These are phyloP conservation scores for Aspergillus indologenus DNA, from an alignment of 495 filamentous ascomycete species.

Conservation along the genomic window DNA sequence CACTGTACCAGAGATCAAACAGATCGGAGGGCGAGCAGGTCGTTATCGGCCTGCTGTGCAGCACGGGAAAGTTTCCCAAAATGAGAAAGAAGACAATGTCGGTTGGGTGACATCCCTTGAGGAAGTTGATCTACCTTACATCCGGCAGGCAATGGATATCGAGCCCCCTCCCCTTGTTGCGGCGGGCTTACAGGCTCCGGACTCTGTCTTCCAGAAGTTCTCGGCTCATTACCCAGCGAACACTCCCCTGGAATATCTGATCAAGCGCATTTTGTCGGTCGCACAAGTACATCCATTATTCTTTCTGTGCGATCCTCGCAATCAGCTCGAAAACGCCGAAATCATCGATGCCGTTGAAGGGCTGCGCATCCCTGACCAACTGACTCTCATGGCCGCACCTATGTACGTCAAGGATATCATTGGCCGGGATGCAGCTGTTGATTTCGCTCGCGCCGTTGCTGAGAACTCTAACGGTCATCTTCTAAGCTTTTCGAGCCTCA, in stretches of 20 bases:
- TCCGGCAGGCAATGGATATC: constrained; percentile 58
- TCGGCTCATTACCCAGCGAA: constrained; percentile 71
- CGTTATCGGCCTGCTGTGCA: constrained; percentile 73
- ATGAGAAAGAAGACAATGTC: constrained; percentile 28
- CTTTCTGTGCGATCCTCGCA: constrained; percentile 62
- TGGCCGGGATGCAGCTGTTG: constrained; percentile 42
- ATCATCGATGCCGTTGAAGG: constrained; percentile 61
- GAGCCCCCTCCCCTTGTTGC: constrained; percentile 64
- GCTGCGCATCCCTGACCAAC: constrained; percentile 66
- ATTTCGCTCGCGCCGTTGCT: constrained; percentile 66
- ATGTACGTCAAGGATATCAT: constrained; percentile 26
- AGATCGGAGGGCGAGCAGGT: constrained; percentile 92
- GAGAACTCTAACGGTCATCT: constrained; percentile 59
- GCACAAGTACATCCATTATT: constrained; percentile 59
- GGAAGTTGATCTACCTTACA: constrained; percentile 58
- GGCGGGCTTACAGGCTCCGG: constrained; percentile 73
- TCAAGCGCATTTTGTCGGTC: constrained; percentile 67
- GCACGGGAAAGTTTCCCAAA: constrained; percentile 21
- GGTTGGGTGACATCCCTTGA: constrained; percentile 84
- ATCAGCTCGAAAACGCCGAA: constrained; percentile 62
- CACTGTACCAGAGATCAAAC: constrained; percentile 76
- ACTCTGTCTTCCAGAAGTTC: constrained; percentile 64
- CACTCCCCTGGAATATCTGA: constrained; percentile 73
- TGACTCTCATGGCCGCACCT: constrained; percentile 73
- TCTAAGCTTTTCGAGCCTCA: constrained; percentile 59